Base-by-base conservation (phyloP, 768 basidiomycete species). In the Naganishia onofrii region DNA sequence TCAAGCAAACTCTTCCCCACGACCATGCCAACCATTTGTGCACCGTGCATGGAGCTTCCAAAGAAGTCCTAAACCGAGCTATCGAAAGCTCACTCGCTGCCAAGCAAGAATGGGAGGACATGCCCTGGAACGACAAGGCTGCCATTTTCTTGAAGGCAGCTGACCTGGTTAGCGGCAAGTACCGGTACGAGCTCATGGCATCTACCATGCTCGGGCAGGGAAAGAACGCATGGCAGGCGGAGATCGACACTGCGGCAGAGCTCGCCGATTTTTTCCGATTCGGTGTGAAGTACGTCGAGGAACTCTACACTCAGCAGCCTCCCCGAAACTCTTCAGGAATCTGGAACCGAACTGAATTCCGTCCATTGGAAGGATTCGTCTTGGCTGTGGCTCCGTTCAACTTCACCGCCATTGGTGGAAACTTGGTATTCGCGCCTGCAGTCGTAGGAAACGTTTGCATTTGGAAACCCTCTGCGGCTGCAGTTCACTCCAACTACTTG, bases 231-330 rank as follows among this genome's bases (percentile, higher is more conserved):
- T 99, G 96, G 96, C 96, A 99, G 83, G 96, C 96, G 19, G 96
- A 99, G 85, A 98, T 99, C 72, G 96, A 99, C 80, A 92, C 96
- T 67, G 96, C 93, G 21, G 95, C 96, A 4, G 96, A 99, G 93
- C 83, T 97, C 68, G 81, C 86, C 42, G 96, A 99, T 82, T 99
- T 99, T 85, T 87, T 97, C 82, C 86, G 96, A 63, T 99, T 99
- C 75, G 71, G 71, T 48, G 70, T 71, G 76, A 93, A 95, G 81
- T 98, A 89, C 78, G 93, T 96, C 28, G 93, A 98, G 81, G 91
- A 98, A 76, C 84, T 99, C 54, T 98, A 98, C 80, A 76, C 88
- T 36, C 89, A 90, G 74, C 96, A 99, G 76, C 96, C 96, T 0
- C 81, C 88, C 0, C 89, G 89, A 82, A 97, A 98, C 80, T 82